Evolutionary conservation across 257 asterid species (phyloP).

Genomic region (Lantana camara): DNA sequence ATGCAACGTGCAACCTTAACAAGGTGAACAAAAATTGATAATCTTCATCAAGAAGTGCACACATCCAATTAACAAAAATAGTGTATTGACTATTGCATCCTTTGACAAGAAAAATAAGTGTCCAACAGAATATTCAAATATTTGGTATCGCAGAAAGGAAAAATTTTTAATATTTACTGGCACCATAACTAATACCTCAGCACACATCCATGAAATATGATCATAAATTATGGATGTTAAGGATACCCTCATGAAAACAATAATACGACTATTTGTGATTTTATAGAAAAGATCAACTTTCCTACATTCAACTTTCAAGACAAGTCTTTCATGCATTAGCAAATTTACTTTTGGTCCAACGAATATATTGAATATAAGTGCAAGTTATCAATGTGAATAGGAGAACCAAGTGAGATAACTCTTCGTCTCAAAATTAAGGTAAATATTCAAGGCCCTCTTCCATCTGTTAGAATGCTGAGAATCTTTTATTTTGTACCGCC

Average conservation of each 20-base stretch:
- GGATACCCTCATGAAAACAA: constrained; percentile 16
- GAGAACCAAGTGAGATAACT: background rate
- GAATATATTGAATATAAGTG: background rate
- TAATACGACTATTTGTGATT: background rate
- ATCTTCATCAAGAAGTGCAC: constrained; percentile 7
- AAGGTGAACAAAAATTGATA: constrained; percentile 12
- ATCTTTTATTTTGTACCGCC: too few relatives aligned
- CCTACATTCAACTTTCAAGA: background rate
- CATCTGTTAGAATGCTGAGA: too few relatives aligned
- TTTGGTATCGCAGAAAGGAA: too few relatives aligned
- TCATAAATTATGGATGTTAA: constrained; percentile 1
- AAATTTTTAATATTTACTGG: constrained; percentile 16
- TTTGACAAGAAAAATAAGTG: constrained; percentile 8
- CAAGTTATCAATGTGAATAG: background rate
- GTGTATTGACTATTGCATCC: background rate
- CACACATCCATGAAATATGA: background rate
- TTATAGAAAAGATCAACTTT: background rate
- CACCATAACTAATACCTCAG: constrained; percentile 5
- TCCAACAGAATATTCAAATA: background rate
- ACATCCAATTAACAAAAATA: too few relatives aligned
- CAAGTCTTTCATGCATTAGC: background rate
- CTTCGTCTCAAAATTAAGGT: background rate
- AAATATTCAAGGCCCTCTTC: background rate
- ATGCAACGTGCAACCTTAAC: constrained; percentile 2
- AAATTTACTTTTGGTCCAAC: background rate